Percentiles rank a stretch among this genome's conserved stretches.
These are phyloP conservation scores for Arachis monticola DNA, from an alignment of 331 rosid genomes.

Conservation along the genomic window DNA sequence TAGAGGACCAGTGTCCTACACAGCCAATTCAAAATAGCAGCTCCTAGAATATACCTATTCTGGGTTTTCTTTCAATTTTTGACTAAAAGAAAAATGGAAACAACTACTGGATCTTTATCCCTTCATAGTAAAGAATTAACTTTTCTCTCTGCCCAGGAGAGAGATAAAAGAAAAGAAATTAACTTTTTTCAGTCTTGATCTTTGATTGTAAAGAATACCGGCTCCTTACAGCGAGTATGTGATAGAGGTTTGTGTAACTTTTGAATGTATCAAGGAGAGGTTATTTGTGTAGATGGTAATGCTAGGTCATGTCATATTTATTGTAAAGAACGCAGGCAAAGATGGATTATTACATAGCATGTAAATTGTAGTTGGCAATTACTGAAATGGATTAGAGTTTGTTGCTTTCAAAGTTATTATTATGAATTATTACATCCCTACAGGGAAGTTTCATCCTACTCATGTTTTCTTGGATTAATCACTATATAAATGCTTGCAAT, in stretches of 20 bases:
- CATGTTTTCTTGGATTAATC: background rate
- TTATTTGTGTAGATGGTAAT: slow-evolving; percentile 42
- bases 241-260: slow-evolving; percentile 46
- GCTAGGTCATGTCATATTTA: slow-evolving; percentile 38
- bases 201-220: slow-evolving; percentile 39
- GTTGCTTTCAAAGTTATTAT: background rate
- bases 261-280: slow-evolving; percentile 40
- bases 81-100: slow-evolving; percentile 28
- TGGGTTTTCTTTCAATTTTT: slow-evolving; percentile 32
- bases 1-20: slow-evolving; percentile 52
- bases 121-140: slow-evolving; percentile 31
- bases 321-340: slow-evolving; percentile 51
- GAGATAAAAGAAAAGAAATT: background rate
- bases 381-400: slow-evolving; percentile 31
- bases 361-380: slow-evolving; percentile 43
- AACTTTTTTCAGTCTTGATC: slow-evolving; percentile 9
- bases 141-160: background rate
- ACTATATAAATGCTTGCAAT: background rate
- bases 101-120: slow-evolving; percentile 32
- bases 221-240: slow-evolving; percentile 41
- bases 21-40: slow-evolving; percentile 68
- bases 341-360: slow-evolving; percentile 33
- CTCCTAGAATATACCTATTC: slow-evolving; percentile 42
- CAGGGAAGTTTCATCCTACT: background rate
- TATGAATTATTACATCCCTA: background rate